phyloP scores from a whole-genome alignment of 1,284 basidiomycete genomes.

The Cystobasidiaceae sp. region DNA sequence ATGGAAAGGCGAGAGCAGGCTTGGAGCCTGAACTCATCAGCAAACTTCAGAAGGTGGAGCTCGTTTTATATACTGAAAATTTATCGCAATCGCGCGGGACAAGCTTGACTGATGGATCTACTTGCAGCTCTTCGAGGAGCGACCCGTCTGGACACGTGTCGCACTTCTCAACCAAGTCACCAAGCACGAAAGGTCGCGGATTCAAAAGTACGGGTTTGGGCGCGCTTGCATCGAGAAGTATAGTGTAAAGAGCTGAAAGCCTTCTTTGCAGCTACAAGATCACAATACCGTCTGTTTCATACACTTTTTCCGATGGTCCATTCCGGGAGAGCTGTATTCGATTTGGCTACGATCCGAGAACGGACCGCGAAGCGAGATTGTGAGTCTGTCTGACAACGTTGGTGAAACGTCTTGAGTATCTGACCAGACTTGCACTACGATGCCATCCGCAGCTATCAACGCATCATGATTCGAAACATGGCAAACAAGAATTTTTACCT shows the following conservation, averaged over 20 bases:
- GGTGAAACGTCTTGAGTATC: no score
- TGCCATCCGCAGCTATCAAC: constrained; percentile 41
- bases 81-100: no score
- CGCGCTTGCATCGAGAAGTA: no score
- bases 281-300: constrained; percentile 54
- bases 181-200: constrained; percentile 61
- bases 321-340: constrained; percentile 85
- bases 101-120: no score
- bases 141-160: constrained; percentile 83
- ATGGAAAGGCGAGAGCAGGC: background rate
- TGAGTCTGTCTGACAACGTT: no score
- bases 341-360: constrained; percentile 83
- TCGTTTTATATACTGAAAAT: no score
- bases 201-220: constrained; percentile 59
- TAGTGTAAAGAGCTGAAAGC: no score
- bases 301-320: constrained; percentile 87
- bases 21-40: constrained; percentile 60
- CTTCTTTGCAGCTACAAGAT: constrained; percentile 50
- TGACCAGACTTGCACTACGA: no score
- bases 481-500: constrained; percentile 30
- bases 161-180: constrained; percentile 77
- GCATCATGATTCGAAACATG: constrained; percentile 37
- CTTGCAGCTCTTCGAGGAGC: constrained; percentile 51
- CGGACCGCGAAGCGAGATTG: constrained; percentile 66
- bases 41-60: constrained; percentile 60